Percentiles rank a stretch among this genome's conserved stretches.
These are phyloP conservation scores for Buddleja alternifolia DNA, from an alignment of 257 asterid genomes.

Conservation along the genomic window DNA sequence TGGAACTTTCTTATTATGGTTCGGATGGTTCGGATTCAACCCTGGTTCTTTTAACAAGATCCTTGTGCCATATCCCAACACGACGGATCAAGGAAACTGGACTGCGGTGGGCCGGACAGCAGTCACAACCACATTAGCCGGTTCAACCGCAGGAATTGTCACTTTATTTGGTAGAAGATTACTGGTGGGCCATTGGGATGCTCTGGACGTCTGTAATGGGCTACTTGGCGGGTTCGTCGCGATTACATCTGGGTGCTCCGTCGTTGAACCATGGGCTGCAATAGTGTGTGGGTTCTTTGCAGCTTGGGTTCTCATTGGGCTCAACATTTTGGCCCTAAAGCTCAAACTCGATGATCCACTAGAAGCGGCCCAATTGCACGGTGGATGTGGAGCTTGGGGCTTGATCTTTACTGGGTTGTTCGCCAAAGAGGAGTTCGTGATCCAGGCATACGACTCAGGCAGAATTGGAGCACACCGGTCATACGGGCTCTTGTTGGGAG, in stretches of 20 bases:
- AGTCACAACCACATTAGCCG: constrained; percentile 55
- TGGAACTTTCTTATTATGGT: constrained; percentile 57
- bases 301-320: constrained; percentile 62
- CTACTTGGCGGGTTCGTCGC: constrained; percentile 72
- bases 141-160: constrained; percentile 53
- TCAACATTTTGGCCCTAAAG: constrained; percentile 46
- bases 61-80: constrained; percentile 42
- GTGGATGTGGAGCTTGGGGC: constrained; percentile 78
- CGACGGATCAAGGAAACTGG: constrained; percentile 49
- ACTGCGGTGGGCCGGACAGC: constrained; percentile 55
- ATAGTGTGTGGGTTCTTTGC: constrained; percentile 56
- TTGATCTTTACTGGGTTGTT: constrained; percentile 62
- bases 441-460: constrained; percentile 52
- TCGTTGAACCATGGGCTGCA: constrained; percentile 76
- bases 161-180: constrained; percentile 54
- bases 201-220: constrained; percentile 62
- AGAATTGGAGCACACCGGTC: constrained; percentile 34
- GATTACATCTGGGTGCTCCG: constrained; percentile 64
- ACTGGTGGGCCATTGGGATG: constrained; percentile 65
- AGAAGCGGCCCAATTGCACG: constrained; percentile 68
- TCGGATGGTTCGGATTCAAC: constrained; percentile 70
- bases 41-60: constrained; percentile 61
- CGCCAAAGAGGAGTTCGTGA: constrained; percentile 51
- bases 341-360: constrained; percentile 56
- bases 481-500: constrained; percentile 56